phyloP scores from a whole-genome alignment of 208 protist genomes.

The Wallacemonas sp. region DNA sequence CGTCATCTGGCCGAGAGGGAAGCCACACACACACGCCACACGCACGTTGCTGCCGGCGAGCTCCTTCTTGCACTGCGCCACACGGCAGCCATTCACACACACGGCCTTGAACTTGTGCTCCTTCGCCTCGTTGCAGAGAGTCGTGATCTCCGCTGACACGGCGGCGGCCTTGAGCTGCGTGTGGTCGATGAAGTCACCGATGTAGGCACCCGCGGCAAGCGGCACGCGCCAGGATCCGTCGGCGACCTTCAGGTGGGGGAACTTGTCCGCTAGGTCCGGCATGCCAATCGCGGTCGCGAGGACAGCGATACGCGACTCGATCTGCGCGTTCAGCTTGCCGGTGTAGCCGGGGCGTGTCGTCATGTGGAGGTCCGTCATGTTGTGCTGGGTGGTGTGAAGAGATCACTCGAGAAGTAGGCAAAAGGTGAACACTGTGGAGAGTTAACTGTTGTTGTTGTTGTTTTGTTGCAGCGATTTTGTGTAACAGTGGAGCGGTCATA shows the following conservation, averaged over 20 bases:
- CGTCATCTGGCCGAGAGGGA: slow-evolving; percentile 91
- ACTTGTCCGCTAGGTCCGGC: slow-evolving; percentile 44
- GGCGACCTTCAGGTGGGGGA: slow-evolving; percentile 50
- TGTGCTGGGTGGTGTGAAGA: background rate
- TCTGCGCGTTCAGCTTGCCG: slow-evolving; percentile 55
- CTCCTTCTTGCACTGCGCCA: slow-evolving; percentile 36
- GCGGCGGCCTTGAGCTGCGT: slow-evolving; percentile 83
- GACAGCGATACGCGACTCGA: slow-evolving; percentile 50
- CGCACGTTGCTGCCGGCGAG: slow-evolving; percentile 51
- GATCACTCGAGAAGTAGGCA: no score
- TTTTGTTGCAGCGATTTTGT: background rate
- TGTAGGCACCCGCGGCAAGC: background rate
- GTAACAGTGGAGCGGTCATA: no score
- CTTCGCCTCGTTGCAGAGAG: slow-evolving; percentile 90
- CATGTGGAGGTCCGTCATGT: slow-evolving; percentile 44
- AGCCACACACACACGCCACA: slow-evolving; percentile 81
- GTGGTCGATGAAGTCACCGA: slow-evolving; percentile 81
- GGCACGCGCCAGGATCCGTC: slow-evolving; percentile 54
- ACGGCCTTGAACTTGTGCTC: slow-evolving; percentile 86
- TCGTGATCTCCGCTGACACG: slow-evolving; percentile 34
- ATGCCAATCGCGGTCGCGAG: slow-evolving; percentile 35
- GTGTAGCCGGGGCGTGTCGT: slow-evolving; percentile 54
- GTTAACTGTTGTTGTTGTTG: no score
- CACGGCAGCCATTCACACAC: slow-evolving; percentile 91
- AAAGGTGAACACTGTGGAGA: no score